A percentile compares a stretch with the other conserved stretches of the same genome.
Conservation (phyloP, 306 rosid genomes). For the Pyrus pyrifolia region DNA sequence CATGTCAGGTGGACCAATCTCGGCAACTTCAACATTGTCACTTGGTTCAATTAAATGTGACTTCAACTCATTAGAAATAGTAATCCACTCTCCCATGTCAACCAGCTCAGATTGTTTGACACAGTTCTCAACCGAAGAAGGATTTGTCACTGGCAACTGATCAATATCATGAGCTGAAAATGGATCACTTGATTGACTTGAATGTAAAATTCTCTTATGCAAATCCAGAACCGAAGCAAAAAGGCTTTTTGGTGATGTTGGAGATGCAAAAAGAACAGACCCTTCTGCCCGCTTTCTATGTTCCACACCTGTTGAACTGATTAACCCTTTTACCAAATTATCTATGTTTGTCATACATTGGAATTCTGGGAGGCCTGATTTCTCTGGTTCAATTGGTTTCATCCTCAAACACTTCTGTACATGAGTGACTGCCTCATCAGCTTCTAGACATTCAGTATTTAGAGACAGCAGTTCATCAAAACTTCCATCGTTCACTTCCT, state of each 20-base stretch:
- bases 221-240: slow-evolving; percentile 41
- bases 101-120: slow-evolving; percentile 19
- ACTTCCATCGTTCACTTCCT: slow-evolving; percentile 34
- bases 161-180: slow-evolving; percentile 54
- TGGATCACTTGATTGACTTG: slow-evolving; percentile 45
- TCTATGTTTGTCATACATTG: slow-evolving; percentile 35
- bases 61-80: slow-evolving; percentile 16
- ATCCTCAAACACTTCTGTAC: slow-evolving; percentile 66
- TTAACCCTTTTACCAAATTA: slow-evolving; percentile 34
- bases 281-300: slow-evolving; percentile 23
- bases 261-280: slow-evolving; percentile 38
- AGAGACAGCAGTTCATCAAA: slow-evolving; percentile 49
- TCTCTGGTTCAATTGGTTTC: slow-evolving; percentile 50
- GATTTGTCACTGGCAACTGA: slow-evolving; percentile 19
- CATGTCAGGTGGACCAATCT: slow-evolving; percentile 16
- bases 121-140: slow-evolving; percentile 14
- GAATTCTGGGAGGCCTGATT: slow-evolving; percentile 53
- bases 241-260: slow-evolving; percentile 69
- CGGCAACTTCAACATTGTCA: slow-evolving; percentile 15
- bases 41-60: slow-evolving; percentile 15
- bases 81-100: slow-evolving; percentile 24
- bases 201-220: slow-evolving; percentile 37
- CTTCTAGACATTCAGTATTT: slow-evolving; percentile 54
- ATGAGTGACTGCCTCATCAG: slow-evolving; percentile 37
- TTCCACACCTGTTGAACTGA: slow-evolving; percentile 29